Evolutionary conservation across 2,329 filamentous ascomycete species (phyloP), one percentile per base, ranked within the genome.

Genomic region (Elsinoe fawcettii): DNA sequence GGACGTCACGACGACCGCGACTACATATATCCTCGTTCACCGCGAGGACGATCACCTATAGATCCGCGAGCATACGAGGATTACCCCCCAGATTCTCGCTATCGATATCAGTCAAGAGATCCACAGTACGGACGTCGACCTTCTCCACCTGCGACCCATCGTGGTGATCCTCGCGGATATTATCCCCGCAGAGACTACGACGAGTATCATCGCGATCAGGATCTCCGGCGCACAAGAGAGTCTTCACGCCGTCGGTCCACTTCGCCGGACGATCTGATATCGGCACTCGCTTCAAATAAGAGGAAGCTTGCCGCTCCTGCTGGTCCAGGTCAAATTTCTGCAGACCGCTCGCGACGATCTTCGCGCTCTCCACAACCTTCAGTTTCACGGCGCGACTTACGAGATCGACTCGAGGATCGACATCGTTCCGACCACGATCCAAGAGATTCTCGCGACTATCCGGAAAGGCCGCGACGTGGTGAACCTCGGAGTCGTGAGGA

Each of bases 371-470:
- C 63, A 16, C 60, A 58, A 30, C 61, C 60, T 12, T 25, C 43
- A 37, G 41, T 34, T 16, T 43, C 34, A 22, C 46, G 56, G 25
- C 59, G 57, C 16, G 55, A 54, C 7, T 23, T 16, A 51, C 68
- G 68, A 11, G 65, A 65, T 9, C 61, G 63, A 4, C 62, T 59
- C 8, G 65, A 68, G 46, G 65, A 65, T 23, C 60, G 55, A n/a
- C 62, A 64, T 39, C 65, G 67, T 55, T 62, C 63, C 20, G 59
- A 62, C 9, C 43, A 51, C 16, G 53, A 58, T 12, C 51, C 44
- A 7, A 49, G 36, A 43, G 53, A 54, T 30, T 44, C 49, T 30
- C 51, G 55, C n/a, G 58, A 61, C 6, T 60, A 58, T 39, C 22
- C 49, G 32, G 58, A 60, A 9, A 18, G 41, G 16, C 22, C 57